Conservation (phyloP, 331 rosid genomes). For the Malus hybrid region DNA sequence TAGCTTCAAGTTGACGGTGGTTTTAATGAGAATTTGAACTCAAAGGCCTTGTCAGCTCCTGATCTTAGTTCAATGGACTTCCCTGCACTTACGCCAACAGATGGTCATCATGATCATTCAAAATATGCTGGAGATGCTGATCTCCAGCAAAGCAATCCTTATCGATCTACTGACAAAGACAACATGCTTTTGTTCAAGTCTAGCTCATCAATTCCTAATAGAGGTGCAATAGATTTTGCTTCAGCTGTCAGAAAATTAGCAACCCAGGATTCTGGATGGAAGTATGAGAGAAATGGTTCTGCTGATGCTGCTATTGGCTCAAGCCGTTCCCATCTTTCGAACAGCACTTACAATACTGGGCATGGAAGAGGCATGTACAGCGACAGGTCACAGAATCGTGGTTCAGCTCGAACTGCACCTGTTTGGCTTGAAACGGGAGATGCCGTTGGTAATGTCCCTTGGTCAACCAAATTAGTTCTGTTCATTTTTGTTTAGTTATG, state of each 20-base stretch:
- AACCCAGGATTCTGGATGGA: slow-evolving; percentile 90
- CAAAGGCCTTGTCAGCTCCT: slow-evolving; percentile 68
- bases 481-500: slow-evolving; percentile 29
- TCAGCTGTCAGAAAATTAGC: slow-evolving; percentile 92
- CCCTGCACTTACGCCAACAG: slow-evolving; percentile 64
- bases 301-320: slow-evolving; percentile 69
- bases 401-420: slow-evolving; percentile 72
- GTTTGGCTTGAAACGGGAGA: slow-evolving; percentile 95
- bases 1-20: slow-evolving; percentile 89
- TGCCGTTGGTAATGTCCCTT: slow-evolving; percentile 74
- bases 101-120: slow-evolving; percentile 43
- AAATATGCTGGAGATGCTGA: slow-evolving; percentile 63
- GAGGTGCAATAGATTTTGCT: slow-evolving; percentile 83
- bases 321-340: slow-evolving; percentile 55
- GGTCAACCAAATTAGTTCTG: slow-evolving; percentile 24
- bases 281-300: slow-evolving; percentile 66
- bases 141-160: slow-evolving; percentile 50
- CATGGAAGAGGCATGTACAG: slow-evolving; percentile 54
- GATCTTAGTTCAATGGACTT: slow-evolving; percentile 79
- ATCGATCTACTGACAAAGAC: slow-evolving; percentile 59
- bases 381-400: slow-evolving; percentile 63
- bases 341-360: slow-evolving; percentile 54
- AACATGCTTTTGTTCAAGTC: slow-evolving; percentile 63
- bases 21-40: slow-evolving; percentile 56
- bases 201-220: slow-evolving; percentile 47